Percentiles rank a stretch among this genome's conserved stretches.
phyloP scores from a whole-genome alignment of 2,329 filamentous ascomycete genomes.

The Beauveria australis region DNA sequence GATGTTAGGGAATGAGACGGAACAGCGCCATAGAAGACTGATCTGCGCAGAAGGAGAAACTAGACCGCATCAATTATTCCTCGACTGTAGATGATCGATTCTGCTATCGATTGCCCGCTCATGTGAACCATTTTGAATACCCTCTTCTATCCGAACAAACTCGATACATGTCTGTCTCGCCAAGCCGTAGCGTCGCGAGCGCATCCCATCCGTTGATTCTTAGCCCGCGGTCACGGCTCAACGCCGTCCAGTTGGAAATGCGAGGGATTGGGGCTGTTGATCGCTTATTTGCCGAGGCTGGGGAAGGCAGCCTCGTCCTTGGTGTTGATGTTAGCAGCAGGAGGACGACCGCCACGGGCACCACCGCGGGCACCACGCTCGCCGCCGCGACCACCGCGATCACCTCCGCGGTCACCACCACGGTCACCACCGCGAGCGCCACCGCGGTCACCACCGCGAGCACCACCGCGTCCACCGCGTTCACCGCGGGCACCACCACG shows the following conservation, averaged over 20 bases:
- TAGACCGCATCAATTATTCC: not conserved
- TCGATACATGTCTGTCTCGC: not conserved
- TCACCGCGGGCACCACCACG: slow-evolving; percentile 46
- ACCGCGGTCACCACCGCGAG: slow-evolving; percentile 36
- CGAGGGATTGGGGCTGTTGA: slow-evolving; percentile 4
- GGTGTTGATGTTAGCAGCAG: slow-evolving; percentile 44
- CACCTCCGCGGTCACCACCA: slow-evolving; percentile 30
- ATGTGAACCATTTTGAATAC: not conserved
- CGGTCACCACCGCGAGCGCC: slow-evolving; percentile 34
- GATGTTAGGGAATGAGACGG: not conserved
- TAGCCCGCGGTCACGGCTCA: not conserved
- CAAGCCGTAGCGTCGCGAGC: not conserved
- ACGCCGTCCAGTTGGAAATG: not conserved
- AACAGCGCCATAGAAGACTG: not conserved
- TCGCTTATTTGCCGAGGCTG: slow-evolving; percentile 46
- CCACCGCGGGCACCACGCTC: slow-evolving; percentile 28
- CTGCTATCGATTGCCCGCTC: not conserved
- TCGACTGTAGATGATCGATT: not conserved
- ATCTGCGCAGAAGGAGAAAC: not conserved
- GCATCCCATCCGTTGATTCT: not conserved
- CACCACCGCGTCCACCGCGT: slow-evolving; percentile 39
- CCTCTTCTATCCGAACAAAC: slow-evolving; percentile 5
- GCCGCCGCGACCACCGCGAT: slow-evolving; percentile 27
- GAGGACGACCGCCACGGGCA: slow-evolving; percentile 35
- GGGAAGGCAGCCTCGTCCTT: slow-evolving; percentile 52